Base-by-base conservation (phyloP, 202 grass and related monocot genomes). In the Saccharum hybrid region DNA sequence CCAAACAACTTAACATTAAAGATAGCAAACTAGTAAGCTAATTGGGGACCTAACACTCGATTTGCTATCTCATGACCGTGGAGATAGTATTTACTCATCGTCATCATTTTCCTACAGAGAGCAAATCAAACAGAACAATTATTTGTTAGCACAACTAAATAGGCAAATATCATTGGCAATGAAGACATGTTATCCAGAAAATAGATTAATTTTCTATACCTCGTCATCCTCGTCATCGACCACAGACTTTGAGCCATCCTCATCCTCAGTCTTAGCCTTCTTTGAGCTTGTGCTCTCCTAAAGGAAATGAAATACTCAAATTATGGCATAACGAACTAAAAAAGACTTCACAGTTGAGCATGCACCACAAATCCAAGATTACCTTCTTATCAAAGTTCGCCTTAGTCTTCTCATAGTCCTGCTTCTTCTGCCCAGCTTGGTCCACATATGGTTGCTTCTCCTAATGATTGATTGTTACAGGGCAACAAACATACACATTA, bases 401-500 rank as follows among this genome's bases (percentile, higher is more conserved):
- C 79, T 95, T 98, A 45, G 5, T 81, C 77, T 95, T 95, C 64
- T 85, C 86, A 41, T 98, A 98, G 6, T 93, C 92, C 79, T 90
- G 74, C 71, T 95, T 98, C 78, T 85, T 83, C 81, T 95, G 90
- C 7, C 76, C 91, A 78, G 96, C 96, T 38, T 95, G 88, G 28
- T 94, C 89, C 69, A 88, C 82, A 71, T 89, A 98, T 21, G 96
- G 96, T 83, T 87, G 92, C 84, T 98, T 98, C 15, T 98, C 96
- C 96, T 98, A 61, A 72, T 49, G 63, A 80, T 84, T 77, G 64
- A 61, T 51, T 36, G 63, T 36, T 49, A 45, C 16, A 33, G 30
- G 75, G 57, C 66, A 26, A 26, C 26, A 26, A 23, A 69, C 8
- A 45, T 33, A 70, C 3, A 10, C 49, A 75, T 74, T 26, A 79